Evolutionary conservation across 306 rosid genomes (phyloP).

Genomic region (Rosa lucieae): DNA sequence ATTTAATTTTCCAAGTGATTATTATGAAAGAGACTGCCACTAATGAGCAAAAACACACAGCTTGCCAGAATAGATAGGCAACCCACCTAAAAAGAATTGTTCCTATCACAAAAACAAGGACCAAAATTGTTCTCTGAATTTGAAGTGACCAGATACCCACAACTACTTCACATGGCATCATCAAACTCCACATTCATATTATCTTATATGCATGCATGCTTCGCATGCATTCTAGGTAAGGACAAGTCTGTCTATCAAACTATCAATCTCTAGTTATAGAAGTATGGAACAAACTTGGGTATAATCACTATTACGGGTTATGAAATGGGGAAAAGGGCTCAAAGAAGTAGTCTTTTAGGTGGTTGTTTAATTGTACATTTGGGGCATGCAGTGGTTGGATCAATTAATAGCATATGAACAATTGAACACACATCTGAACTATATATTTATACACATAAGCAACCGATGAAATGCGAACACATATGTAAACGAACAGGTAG

Average conservation of each 20-base stretch:
- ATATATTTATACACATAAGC: not conserved
- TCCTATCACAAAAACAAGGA: slow-evolving; percentile 6
- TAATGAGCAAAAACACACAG: slow-evolving; percentile 13
- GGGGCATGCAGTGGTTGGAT: not conserved
- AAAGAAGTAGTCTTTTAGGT: not conserved
- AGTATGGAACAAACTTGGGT: not conserved
- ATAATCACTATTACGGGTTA: not conserved
- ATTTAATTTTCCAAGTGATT: not conserved
- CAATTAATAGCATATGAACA: not conserved
- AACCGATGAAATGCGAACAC: not conserved
- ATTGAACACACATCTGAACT: not conserved
- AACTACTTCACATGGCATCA: slow-evolving; percentile 8
- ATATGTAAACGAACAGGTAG: not conserved
- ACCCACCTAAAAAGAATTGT: slow-evolving; percentile 30
- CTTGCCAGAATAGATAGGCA: slow-evolving; percentile 21
- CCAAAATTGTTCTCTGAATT: not conserved
- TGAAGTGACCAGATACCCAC: not conserved
- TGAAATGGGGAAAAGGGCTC: not conserved
- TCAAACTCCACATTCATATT: not conserved
- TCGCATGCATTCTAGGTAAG: not conserved
- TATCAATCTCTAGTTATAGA: not conserved
- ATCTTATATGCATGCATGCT: not conserved
- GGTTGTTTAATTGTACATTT: not conserved
- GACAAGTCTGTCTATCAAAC: not conserved
- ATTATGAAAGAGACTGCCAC: slow-evolving; percentile 39